Percentiles rank a stretch among this genome's conserved stretches.
These are phyloP conservation scores for Zasmidium angulare DNA, from an alignment of 2,329 filamentous ascomycete genomes.

Conservation along the genomic window DNA sequence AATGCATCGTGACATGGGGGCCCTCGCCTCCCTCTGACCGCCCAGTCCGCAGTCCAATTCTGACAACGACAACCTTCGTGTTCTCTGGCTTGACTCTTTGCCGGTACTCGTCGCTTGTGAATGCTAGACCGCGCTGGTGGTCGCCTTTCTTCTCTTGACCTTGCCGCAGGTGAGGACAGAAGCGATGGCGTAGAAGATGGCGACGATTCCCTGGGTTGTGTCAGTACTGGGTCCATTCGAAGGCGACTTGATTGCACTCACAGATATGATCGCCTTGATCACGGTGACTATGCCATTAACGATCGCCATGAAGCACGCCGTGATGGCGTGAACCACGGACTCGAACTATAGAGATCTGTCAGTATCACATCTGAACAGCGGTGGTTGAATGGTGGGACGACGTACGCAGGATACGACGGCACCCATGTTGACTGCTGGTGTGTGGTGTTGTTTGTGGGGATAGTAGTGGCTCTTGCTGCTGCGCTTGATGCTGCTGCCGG, in stretches of 20 bases:
- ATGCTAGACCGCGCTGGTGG: constrained; percentile 38
- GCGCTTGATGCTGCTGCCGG: constrained; percentile 1
- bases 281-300: constrained; percentile 49
- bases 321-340: constrained; percentile 46
- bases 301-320: constrained; percentile 40
- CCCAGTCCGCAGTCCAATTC: no score
- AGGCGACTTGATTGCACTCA: constrained; percentile 10
- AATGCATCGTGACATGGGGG: neutral
- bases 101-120: neutral
- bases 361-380: neutral
- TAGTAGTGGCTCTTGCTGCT: neutral
- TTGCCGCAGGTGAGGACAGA: constrained; percentile 51
- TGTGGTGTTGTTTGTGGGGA: neutral
- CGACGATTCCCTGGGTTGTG: constrained; percentile 47
- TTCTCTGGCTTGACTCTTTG: neutral
- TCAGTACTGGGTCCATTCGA: constrained; percentile 2
- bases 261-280: constrained; percentile 48
- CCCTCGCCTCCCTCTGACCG: neutral
- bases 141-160: constrained; percentile 39
- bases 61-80: neutral
- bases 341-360: constrained; percentile 29
- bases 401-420: constrained; percentile 81
- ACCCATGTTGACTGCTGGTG: constrained; percentile 62
- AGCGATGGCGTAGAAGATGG: constrained; percentile 51
- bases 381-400: constrained; percentile 24